A percentile compares a stretch with the other conserved stretches of the same genome.
Evolutionary conservation across 345 rosid genomes (phyloP).

Genomic region (Fremontodendron californicum): DNA sequence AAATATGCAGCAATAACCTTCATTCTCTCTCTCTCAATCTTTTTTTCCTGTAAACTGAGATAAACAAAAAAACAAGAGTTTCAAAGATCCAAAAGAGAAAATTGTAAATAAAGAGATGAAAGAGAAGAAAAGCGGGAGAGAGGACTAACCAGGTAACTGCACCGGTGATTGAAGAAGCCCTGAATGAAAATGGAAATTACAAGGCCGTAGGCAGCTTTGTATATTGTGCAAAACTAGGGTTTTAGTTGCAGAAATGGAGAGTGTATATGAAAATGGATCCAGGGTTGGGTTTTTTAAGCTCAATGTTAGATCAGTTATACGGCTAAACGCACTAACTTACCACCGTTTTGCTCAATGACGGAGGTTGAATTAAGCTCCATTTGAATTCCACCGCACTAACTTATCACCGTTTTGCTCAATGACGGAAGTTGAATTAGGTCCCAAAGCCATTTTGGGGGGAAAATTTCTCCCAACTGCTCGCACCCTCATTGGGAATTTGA

Average conservation of each 20-base stretch:
- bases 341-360: too few species aligned
- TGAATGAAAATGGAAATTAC: neutral
- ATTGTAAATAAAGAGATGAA: neutral
- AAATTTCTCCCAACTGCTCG: too few species aligned
- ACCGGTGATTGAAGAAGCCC: neutral
- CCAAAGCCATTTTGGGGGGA: too few species aligned
- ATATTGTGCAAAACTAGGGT: neutral
- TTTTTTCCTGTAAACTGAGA: neutral
- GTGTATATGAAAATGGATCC: neutral
- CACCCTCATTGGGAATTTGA: too few species aligned
- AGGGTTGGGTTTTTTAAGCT: neutral
- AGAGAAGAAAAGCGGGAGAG: neutral
- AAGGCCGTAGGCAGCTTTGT: neutral
- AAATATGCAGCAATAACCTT: slow-evolving; percentile 55
- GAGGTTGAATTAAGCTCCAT: too few species aligned
- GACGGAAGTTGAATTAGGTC: too few species aligned
- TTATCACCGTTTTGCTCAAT: too few species aligned
- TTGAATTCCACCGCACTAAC: too few species aligned
- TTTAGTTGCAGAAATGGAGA: neutral
- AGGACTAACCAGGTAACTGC: neutral
- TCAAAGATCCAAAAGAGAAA: neutral
- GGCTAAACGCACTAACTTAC: too few species aligned
- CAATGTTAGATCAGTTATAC: neutral
- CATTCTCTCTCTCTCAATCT: slow-evolving; percentile 24
- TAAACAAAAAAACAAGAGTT: too few species aligned